A percentile compares a stretch with the other conserved stretches of the same genome.
Evolutionary conservation across 768 basidiomycete genomes (phyloP).

Genomic region (Podaxis sp.): DNA sequence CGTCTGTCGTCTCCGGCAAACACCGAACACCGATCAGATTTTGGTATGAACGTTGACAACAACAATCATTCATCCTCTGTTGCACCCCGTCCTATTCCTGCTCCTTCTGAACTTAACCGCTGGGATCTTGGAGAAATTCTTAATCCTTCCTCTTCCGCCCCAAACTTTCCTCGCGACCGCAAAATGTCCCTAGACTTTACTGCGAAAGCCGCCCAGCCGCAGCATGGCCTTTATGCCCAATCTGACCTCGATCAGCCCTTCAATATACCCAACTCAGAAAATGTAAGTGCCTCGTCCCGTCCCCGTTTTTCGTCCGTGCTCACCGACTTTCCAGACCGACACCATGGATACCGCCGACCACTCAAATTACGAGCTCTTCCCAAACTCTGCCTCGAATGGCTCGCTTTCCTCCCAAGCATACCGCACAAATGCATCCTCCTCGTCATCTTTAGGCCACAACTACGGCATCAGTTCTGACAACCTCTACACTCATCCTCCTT

Average conservation of each 20-base stretch:
- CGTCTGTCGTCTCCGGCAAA: conserved; percentile 23
- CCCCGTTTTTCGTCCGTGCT: conserved; percentile 28
- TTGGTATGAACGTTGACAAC: conserved; percentile 32
- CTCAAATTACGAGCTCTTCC: conserved; percentile 64
- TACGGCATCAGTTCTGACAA: conserved; percentile 56
- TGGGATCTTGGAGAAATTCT: conserved; percentile 48
- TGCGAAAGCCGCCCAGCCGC: conserved; percentile 38
- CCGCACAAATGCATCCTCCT: conserved; percentile 70
- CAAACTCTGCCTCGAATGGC: conserved; percentile 37
- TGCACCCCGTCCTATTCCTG: conserved; percentile 35
- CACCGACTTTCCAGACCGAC: conserved; percentile 41
- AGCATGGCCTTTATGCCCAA: conserved; percentile 50
- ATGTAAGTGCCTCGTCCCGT: conserved; percentile 30
- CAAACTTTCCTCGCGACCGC: conserved; percentile 31
- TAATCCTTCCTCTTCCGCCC: conserved; percentile 31
- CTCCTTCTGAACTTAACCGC: conserved; percentile 34
- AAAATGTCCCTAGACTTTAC: conserved; percentile 58
- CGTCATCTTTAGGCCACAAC: conserved; percentile 60
- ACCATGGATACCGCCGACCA: conserved; percentile 56
- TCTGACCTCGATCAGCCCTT: conserved; percentile 60
- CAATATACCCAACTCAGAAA: conserved; percentile 42
- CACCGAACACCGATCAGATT: conserved; percentile 54
- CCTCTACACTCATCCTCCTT: conserved; percentile 59
- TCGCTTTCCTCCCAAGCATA: conserved; percentile 62
- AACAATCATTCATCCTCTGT: conserved; percentile 23